Evolutionary conservation across 139 green algal species (phyloP), one percentile per base, ranked within the genome.

Genomic region (Volvox reticuliferus): DNA sequence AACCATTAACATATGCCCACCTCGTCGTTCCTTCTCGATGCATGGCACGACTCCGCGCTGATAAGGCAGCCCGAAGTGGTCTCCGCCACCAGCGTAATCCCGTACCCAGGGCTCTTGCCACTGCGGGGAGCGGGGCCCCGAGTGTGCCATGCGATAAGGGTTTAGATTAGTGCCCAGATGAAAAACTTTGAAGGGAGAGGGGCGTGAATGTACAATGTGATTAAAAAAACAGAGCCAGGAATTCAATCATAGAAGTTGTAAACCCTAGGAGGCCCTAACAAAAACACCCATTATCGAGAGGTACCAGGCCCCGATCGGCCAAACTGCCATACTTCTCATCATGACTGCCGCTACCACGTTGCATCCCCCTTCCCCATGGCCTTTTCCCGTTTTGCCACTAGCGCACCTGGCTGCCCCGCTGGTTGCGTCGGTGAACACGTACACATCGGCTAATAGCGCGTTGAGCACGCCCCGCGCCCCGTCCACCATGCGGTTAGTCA

Each of bases 381-480:
- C 30, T 18, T 32, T 32, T 79, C 26, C 19, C 28, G 2, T 18
- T 32, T 18, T 13, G 2, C 73, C 73, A 12, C 37, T 17, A 18
- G 28, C 86, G 12, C 97, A 97, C 20, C 80, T 94, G 88, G 96
- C 93, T 69, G 99, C 85, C 1, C 97, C 97, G 24, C 79, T 95
- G 81, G 96, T 94, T 75, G 99, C 97, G 89, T 99, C 98, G 0
- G 98, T 99, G 95, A 99, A 99, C 80, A 99, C 98, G 94, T 98
- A 99, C 69, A 99, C 98, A 87, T 99, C 98, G 1, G 98, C 94
- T 76, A 99, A 94, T 83, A 99, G 95, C 50, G 94, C 37, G 91
- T 99, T 99, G 17, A 99, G 95, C 82, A 99, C 93, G 6, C 97
- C 96, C 0, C 98, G 89, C 14, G 95, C 96, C 36, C 95, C 97